Evolutionary conservation across 1,284 basidiomycete species (phyloP), one percentile per base, ranked within the genome.

Genomic region (Austropuccinia psidii): DNA sequence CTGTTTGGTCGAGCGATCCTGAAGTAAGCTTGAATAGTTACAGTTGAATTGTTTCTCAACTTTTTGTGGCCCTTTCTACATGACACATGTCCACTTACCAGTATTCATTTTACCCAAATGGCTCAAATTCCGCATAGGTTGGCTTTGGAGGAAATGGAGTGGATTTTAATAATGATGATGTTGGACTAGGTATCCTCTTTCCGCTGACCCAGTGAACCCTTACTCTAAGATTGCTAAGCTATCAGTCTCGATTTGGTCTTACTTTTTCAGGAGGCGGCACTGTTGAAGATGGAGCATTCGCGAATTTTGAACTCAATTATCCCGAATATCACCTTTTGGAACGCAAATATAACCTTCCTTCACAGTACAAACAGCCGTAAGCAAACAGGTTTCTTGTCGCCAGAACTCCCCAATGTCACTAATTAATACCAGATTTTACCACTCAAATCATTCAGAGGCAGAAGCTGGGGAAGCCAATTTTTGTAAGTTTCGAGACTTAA

Each of bases 261-360:
- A 45, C 11, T 45, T 45, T 45, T 45, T 45, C n/a, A 72, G 69
- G 60, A 17, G 69, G 69, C 9, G 47, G 58, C 5, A 29, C 49
- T 19, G 43, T 72, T 15, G 41, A 31, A 13, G 69, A 72, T 31
- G 69, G 69, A 19, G 69, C 69, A 19, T 72, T 72, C 54, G 58
- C 69, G 3, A 72, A 72, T 35, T 60, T 43, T 31, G 27, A 60
- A 5, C 37, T 72, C 24, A 62, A 72, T 31, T 72, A 72, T 37
- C 69, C 69, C 17, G 69, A 72, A 11, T 52, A 62, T 21, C 69
- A 72, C 37, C 13, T 24, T n/a, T 41, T 72, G 45, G 57, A 62
- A 49, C 57, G 69, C 27, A 72, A 54, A n/a, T 72, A 62, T 29
- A 72, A 72, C n/a, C 47, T 72, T 8, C 69, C 69, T 50, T 47